Evolutionary conservation across 352 stramenopile genomes (phyloP).

Genomic region (Plasmopara halstedii): DNA sequence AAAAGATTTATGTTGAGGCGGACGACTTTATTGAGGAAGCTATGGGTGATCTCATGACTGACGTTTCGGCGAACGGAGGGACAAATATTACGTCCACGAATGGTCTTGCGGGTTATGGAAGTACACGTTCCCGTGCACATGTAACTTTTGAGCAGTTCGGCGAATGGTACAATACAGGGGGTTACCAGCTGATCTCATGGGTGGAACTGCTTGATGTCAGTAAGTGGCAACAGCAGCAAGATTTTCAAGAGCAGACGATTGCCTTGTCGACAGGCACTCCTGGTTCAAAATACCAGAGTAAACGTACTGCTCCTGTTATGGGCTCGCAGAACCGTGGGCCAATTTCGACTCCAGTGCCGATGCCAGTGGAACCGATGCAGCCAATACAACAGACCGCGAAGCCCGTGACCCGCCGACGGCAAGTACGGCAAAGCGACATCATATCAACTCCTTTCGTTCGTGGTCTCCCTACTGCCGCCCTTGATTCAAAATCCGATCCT

Average conservation of each 20-base stretch:
- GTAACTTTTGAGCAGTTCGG: constrained; percentile 89
- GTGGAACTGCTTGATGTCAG: constrained; percentile 74
- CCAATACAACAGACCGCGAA: constrained; percentile 50
- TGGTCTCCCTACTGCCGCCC: constrained; percentile 15
- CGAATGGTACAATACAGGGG: constrained; percentile 84
- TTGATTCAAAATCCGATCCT: constrained; percentile 4
- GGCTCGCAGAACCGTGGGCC: constrained; percentile 47
- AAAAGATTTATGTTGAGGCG: constrained; percentile 82
- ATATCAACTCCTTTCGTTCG: constrained; percentile 57
- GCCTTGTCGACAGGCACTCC: constrained; percentile 20
- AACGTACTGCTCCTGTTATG: constrained; percentile 24
- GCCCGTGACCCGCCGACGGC: constrained; percentile 48
- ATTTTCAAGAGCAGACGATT: constrained; percentile 47
- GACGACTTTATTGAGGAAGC: constrained; percentile 84
- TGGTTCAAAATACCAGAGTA: constrained; percentile 23
- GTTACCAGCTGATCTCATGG: constrained; percentile 79
- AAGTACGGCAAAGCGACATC: constrained; percentile 80
- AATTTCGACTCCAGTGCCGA: constrained; percentile 23
- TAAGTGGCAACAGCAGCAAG: constrained; percentile 80
- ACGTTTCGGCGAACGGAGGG: constrained; percentile 50
- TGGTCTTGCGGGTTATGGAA: constrained; percentile 53
- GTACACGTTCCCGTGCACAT: constrained; percentile 46
- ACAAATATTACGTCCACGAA: constrained; percentile 18
- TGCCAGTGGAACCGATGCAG: constrained; percentile 45
- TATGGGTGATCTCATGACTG: constrained; percentile 79